Evolutionary conservation across 169 alveolate species (phyloP).

Genomic region (Eimeria sp.): DNA sequence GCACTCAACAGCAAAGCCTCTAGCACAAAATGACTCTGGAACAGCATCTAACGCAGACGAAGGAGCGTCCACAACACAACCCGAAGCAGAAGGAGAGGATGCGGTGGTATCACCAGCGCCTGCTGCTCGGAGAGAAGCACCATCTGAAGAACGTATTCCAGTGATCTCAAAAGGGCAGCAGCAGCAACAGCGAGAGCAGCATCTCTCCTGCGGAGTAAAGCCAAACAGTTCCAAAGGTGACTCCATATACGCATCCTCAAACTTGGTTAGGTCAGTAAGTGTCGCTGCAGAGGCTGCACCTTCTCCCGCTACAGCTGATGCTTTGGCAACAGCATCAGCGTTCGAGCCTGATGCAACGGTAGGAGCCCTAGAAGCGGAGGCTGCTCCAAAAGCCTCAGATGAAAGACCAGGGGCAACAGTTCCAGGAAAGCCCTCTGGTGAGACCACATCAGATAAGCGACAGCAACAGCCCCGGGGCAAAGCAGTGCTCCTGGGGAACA

Average conservation of each 20-base stretch:
- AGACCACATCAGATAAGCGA: background rate
- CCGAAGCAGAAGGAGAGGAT: background rate
- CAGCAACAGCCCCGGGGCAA: conserved; percentile 45
- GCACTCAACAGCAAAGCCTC: background rate
- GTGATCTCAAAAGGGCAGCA: background rate
- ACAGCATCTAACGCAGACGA: background rate
- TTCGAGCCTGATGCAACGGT: background rate
- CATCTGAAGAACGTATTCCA: background rate
- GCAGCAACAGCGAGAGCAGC: conserved; percentile 28
- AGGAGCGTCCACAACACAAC: conserved; percentile 20
- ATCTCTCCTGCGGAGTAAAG: background rate
- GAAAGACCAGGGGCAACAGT: background rate
- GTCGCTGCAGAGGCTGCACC: conserved; percentile 13
- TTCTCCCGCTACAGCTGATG: background rate
- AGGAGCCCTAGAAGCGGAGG: conserved; percentile 14
- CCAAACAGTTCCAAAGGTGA: background rate
- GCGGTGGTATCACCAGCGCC: background rate
- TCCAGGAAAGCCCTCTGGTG: background rate
- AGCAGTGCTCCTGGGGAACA: background rate
- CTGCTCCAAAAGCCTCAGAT: conserved; percentile 22
- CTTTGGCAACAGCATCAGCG: background rate
- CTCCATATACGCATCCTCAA: background rate
- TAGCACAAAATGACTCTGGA: background rate
- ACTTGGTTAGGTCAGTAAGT: background rate
- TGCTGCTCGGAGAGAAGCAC: conserved; percentile 1